Base-by-base conservation (phyloP, 2,329 filamentous ascomycete species). In the Colletotrichum neosansevieriae region DNA sequence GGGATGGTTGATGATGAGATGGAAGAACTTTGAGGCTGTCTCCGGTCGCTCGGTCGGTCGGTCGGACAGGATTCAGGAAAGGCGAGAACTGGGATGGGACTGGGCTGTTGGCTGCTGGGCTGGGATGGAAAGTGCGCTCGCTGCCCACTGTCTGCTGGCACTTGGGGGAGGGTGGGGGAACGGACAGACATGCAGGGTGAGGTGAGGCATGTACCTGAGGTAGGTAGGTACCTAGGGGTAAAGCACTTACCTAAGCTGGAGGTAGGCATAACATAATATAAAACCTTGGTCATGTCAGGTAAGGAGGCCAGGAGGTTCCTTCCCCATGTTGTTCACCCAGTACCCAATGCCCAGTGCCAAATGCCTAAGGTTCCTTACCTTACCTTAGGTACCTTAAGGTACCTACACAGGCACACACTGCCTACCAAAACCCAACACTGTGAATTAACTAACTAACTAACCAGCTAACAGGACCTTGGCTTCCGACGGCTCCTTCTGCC, bases 11-110 rank as follows among this genome's bases (percentile, higher is more conserved):
- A 66, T 56, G 66, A 66, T 66, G 61, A 68, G 65, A 66, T 69
- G 66, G 56, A 60, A 60, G 66, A 67, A 69, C 66, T 69, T 69
- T 69, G 66, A 69, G 61, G 66, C 66, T 69, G 66, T 68, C 58
- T 58, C 58, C 66, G 66, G 66, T 57, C 51, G 51, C 34, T 62
- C 63, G 63, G 56, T 58, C 63, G 61, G 65, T 66, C 56, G 24
- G 6, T 6, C 24, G 24, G 24, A 2, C 21, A 3, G 66, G 66
- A 69, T n/a, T n/a, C 66, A 66, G 66, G 58, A 58, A 59, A 69
- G 56, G 66, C 62, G 50, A 69, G 65, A 42, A 64, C 57, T 66
- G 63, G 61, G 53, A 58, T 40, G 64, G 60, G 60, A 38, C 24
- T 36, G 53, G 49, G 38, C 34, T 53, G 47, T 47, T 54, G 62